A percentile compares a stretch with the other conserved stretches of the same genome.
Evolutionary conservation across 2,329 filamentous ascomycete genomes (phyloP).

Genomic region (Akanthomyces dipterigenus): DNA sequence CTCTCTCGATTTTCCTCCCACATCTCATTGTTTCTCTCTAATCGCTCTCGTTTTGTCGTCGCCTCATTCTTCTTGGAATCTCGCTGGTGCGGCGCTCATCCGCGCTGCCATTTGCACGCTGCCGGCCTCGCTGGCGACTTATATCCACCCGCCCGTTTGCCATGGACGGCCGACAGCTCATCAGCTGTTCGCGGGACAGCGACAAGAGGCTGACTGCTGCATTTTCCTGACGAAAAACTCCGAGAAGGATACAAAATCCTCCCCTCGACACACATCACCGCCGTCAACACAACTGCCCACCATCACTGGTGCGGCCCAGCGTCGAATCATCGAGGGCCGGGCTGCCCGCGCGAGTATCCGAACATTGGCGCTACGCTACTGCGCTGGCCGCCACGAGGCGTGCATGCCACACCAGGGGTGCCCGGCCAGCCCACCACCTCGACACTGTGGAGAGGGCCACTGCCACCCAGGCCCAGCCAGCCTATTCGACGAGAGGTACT

Average conservation of each 20-base stretch:
- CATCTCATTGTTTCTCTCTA: constrained; percentile 2
- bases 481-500: neutral
- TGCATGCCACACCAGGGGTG: constrained; percentile 5
- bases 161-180: neutral
- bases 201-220: neutral
- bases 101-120: neutral
- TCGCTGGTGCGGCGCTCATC: neutral
- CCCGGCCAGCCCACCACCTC: neutral
- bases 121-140: neutral
- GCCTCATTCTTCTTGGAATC: neutral
- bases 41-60: neutral
- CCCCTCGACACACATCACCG: neutral
- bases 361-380: constrained; percentile 9
- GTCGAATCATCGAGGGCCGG: constrained; percentile 2
- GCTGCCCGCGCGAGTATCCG: constrained; percentile 11
- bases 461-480: neutral
- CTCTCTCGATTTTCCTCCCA: constrained; percentile 6
- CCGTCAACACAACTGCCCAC: neutral
- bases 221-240: neutral
- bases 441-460: constrained; percentile 5
- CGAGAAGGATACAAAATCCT: neutral
- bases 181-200: neutral
- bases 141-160: constrained; percentile 7
- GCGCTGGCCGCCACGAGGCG: constrained; percentile 11
- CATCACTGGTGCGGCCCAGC: neutral